phyloP scores from a whole-genome alignment of 1,139 yeast species.

The Candida neerlandica region DNA sequence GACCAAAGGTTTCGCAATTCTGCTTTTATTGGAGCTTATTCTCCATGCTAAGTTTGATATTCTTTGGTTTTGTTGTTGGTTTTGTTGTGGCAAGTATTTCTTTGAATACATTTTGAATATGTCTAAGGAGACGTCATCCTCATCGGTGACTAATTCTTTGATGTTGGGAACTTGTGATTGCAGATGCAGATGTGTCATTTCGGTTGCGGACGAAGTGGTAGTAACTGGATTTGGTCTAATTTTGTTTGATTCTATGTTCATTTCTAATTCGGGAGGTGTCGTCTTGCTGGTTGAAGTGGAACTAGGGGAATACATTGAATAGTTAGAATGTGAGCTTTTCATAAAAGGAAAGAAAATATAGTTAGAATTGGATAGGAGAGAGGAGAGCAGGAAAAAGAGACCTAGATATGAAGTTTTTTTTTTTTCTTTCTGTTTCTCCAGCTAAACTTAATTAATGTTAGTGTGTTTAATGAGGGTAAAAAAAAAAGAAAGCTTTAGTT shows the following conservation, averaged over 20 bases:
- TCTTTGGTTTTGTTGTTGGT: constrained; percentile 34
- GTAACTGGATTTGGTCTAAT: background rate
- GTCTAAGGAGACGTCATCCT: constrained; percentile 16
- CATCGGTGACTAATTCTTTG: constrained; percentile 13
- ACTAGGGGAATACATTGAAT: constrained; percentile 2
- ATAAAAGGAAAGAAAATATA: background rate
- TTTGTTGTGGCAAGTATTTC: constrained; percentile 34
- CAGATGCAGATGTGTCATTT: constrained; percentile 5
- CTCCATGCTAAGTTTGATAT: constrained; percentile 52
- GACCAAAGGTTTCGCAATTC: constrained; percentile 21
- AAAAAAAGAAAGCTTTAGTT: too few relatives aligned
- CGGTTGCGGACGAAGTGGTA: background rate
- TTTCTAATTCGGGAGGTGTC: constrained; percentile 7
- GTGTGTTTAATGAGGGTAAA: too few relatives aligned
- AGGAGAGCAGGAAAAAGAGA: background rate
- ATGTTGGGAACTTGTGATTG: constrained; percentile 10
- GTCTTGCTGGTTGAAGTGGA: constrained; percentile 8
- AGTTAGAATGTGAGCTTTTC: background rate
- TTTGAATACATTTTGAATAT: constrained; percentile 44
- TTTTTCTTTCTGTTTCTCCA: background rate
- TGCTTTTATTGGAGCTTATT: constrained; percentile 27
- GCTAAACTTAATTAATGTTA: too few relatives aligned
- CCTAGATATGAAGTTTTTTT: background rate
- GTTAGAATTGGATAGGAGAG: background rate
- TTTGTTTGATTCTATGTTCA: background rate